Conservation (phyloP, 306 rosid genomes). For the Phaseolus lunatus region DNA sequence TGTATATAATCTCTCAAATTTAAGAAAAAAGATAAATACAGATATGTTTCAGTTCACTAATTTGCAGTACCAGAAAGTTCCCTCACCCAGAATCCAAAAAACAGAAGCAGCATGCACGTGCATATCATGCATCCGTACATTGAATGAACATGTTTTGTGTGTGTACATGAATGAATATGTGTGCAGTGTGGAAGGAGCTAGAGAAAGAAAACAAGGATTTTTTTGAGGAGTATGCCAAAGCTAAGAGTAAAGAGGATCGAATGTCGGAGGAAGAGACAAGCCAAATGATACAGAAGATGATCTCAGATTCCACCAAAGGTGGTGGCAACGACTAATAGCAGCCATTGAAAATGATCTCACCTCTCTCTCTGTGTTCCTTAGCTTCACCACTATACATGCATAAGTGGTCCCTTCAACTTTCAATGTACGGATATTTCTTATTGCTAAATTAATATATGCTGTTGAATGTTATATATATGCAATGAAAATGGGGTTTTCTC, state of each 20-base stretch:
- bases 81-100: background rate
- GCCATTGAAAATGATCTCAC: constrained; percentile 48
- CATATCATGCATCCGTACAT: constrained; percentile 2
- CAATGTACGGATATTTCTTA: constrained; percentile 1
- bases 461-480: background rate
- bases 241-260: constrained; percentile 63
- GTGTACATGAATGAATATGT: background rate
- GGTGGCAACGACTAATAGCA: constrained; percentile 43
- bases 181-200: constrained; percentile 90
- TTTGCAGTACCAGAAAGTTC: background rate
- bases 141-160: background rate
- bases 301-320: constrained; percentile 71
- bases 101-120: constrained; percentile 17
- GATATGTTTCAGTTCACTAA: background rate
- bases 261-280: constrained; percentile 91
- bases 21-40: background rate
- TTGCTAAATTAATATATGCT: background rate
- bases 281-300: constrained; percentile 74
- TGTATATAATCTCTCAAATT: no score
- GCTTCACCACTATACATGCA: background rate
- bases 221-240: constrained; percentile 73
- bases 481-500: background rate
- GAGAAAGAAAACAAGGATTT: constrained; percentile 91
- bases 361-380: background rate
- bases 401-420: constrained; percentile 19